Evolutionary conservation across 208 protist genomes (phyloP), one percentile per base, ranked within the genome.

Genomic region (Jaenimonas drosophilae): DNA sequence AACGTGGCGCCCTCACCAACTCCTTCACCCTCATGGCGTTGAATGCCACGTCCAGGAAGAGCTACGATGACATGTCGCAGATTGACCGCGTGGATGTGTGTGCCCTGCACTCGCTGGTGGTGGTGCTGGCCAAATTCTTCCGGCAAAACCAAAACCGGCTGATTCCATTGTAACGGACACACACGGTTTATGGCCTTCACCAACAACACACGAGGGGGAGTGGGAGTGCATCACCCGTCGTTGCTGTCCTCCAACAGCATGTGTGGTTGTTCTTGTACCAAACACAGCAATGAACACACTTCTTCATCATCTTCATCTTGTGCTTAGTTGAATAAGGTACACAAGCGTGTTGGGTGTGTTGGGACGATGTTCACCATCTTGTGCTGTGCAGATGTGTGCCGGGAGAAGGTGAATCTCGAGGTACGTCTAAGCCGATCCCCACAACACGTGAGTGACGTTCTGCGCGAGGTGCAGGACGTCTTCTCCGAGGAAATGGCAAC

Each of bases 361-460:
- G 2, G 2, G 27, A 23, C 32, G 2, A 87, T 87, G 78, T 91
- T 76, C 59, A 81, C 67, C 16, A 23, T 91, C 30, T 54, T 91
- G 30, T 76, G 71, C 36, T 88, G 78, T 34, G 78, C 83, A 14
- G 78, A 91, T 47, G 31, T 91, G 3, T 68, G 61, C 39, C 73
- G 83, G 3, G 76, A 76, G 11, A 91, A 91, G 59, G 68, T 79
- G 20, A 91, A 91, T 32, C 53, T 88, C 0, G 78, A 91, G 56
- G 17, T 91, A 17, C 73, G 55, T 2, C 74, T 87, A 11, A 31
- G 61, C 16, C 29, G 21, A n/a, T 36, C 61, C 12, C 82, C 76
- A 0, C 24, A 36, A 0, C 67, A 59, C 4, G n/a, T 91, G 3
- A 29, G 26, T 1, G 58, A 72, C n/a, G 54, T 91, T 0, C 44